Percentiles rank a stretch among this genome's conserved stretches.
Evolutionary conservation across 345 rosid genomes (phyloP).

Genomic region (Camelina laxa): DNA sequence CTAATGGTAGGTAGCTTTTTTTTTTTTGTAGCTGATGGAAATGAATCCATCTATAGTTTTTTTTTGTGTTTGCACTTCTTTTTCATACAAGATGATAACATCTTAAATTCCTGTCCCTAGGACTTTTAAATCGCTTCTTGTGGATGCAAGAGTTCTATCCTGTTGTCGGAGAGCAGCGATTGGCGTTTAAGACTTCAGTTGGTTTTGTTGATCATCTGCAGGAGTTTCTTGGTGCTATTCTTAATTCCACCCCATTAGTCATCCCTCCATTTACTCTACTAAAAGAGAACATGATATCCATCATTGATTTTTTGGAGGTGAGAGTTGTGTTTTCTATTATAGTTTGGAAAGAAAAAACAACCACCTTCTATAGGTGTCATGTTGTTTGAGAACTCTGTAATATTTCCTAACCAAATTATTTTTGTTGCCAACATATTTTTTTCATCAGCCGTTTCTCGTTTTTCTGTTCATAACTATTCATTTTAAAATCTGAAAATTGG

Average conservation of each 20-base stretch:
- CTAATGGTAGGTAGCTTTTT: background rate
- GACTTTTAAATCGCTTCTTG: conserved; percentile 82
- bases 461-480: conserved; percentile 12
- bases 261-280: conserved; percentile 66
- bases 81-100: conserved; percentile 25
- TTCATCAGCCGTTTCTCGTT: background rate
- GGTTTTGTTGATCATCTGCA: conserved; percentile 94
- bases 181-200: conserved; percentile 84
- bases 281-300: conserved; percentile 53
- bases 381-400: conserved; percentile 21
- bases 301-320: conserved; percentile 78
- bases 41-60: conserved; percentile 19
- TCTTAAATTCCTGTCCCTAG: conserved; percentile 44
- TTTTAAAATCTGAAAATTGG: conserved; percentile 18
- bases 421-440: conserved; percentile 1
- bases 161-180: conserved; percentile 54
- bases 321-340: conserved; percentile 23
- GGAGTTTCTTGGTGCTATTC: conserved; percentile 84
- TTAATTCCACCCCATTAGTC: conserved; percentile 65
- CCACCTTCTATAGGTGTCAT: conserved; percentile 10
- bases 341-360: conserved; percentile 1
- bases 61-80: conserved; percentile 21
- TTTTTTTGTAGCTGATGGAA: background rate
- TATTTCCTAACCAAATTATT: background rate
- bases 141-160: conserved; percentile 95